Evolutionary conservation across 176 grass and related monocot genomes (phyloP), one percentile per base, ranked within the genome.

Genomic region (Oryza meyeriana): DNA sequence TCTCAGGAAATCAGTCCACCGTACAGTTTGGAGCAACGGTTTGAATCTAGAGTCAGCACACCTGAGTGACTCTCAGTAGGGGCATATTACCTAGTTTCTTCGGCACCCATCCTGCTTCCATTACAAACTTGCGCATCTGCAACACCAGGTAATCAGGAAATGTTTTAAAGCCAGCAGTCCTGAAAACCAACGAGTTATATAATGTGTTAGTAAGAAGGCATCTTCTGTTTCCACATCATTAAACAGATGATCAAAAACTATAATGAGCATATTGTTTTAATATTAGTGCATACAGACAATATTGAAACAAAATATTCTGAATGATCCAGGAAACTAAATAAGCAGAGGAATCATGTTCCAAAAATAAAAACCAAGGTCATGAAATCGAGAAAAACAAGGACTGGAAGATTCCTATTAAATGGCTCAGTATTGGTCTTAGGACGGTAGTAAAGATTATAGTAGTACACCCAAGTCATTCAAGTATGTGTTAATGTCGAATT

Each of bases 111-210:
- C 97, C 93, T 83, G 80, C 91, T 78, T 89, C 97, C 97, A 99
- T 94, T 71, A 96, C 93, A 85, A 95, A 99, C 72, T 99, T 99
- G 6, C 96, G 89, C 96, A 99, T 99, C 77, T 99, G 96, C 64
- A 99, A 76, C 52, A 99, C 91, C 45, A 99, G 64, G 74, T 99
- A 99, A 90, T 99, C 93, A 76, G 96, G 96, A 75, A 99, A 95
- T 24, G 91, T 95, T 69, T 84, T 91, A 50, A 99, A 85, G 69
- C 89, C 89, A 32, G 96, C 85, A 82, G 91, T 92, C 83, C 96
- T 99, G 85, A 45, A 91, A 44, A 3, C 4, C 35, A 75, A 85
- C n/a, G 2, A 52, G 30, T 52, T 42, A 61, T 16, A 45, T 30
- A 57, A 55, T 64, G 44, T 12, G 9, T 16, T 20, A 57, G 41